Evolutionary conservation across 371 early-diverging fungal genomes (phyloP).

Genomic region (Actinomortierella ambigua): DNA sequence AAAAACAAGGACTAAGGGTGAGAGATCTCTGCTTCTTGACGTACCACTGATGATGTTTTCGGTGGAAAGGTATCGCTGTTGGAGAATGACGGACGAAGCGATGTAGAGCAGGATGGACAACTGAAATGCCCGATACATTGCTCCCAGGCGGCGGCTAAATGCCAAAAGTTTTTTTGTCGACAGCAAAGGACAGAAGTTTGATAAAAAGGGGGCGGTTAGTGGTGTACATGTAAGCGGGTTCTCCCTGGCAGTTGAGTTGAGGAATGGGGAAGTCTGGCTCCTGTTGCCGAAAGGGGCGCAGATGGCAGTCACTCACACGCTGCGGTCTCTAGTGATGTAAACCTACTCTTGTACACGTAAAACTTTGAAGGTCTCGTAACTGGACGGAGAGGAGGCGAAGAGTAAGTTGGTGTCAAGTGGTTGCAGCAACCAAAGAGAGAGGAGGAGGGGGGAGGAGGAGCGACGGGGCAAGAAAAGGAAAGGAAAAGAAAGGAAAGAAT

Average conservation of each 20-base stretch:
- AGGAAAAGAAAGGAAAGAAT: background rate
- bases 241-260: too few relatives aligned
- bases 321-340: conserved; percentile 3
- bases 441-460: background rate
- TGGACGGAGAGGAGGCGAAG: background rate
- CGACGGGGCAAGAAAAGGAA: background rate
- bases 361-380: conserved; percentile 45
- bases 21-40: too few relatives aligned
- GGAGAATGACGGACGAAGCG: conserved; percentile 29
- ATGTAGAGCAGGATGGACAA: conserved; percentile 37
- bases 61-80: conserved; percentile 42
- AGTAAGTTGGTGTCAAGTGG: background rate
- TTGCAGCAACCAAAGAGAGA: background rate
- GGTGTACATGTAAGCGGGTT: too few relatives aligned
- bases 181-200: background rate
- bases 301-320: too few relatives aligned
- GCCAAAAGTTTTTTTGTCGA: too few relatives aligned
- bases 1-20: too few relatives aligned
- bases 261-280: too few relatives aligned
- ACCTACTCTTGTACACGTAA: conserved; percentile 43
- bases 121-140: conserved; percentile 41
- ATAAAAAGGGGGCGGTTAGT: background rate
- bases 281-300: too few relatives aligned
- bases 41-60: conserved; percentile 41
- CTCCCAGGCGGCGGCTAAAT: conserved; percentile 43